Evolutionary conservation across 805 yeast species (phyloP).

Genomic region (Wickerhamomyces canadensis): DNA sequence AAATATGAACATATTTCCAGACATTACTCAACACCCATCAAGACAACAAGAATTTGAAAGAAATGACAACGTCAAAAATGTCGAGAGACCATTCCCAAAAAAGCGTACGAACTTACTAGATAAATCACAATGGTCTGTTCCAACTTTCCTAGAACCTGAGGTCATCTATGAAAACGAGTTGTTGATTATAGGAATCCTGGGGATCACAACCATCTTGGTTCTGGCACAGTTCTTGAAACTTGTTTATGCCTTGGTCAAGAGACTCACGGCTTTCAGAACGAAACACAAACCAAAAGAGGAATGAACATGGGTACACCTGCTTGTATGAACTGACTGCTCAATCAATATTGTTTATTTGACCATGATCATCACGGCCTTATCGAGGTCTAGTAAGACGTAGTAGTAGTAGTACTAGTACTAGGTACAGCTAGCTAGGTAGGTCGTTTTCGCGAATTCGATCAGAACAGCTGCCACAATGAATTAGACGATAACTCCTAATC

Average conservation of each 20-base stretch:
- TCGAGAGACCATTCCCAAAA: slow-evolving; percentile 25
- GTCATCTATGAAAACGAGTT: slow-evolving; percentile 47
- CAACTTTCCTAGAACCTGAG: slow-evolving; percentile 38
- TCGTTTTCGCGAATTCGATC: too few species aligned
- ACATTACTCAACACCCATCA: slow-evolving; percentile 45
- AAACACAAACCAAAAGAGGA: too few species aligned
- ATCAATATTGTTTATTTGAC: too few species aligned
- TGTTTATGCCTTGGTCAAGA: not conserved
- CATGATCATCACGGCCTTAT: too few species aligned
- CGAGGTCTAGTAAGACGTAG: too few species aligned
- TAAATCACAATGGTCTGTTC: slow-evolving; percentile 20
- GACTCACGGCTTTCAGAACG: too few species aligned
- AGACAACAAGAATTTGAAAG: slow-evolving; percentile 51
- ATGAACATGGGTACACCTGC: too few species aligned
- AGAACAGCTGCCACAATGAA: too few species aligned
- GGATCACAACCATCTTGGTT: slow-evolving; percentile 7
- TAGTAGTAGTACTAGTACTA: too few species aligned
- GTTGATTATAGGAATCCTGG: slow-evolving; percentile 34
- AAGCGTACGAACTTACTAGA: slow-evolving; percentile 30
- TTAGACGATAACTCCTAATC: too few species aligned
- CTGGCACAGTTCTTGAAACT: not conserved
- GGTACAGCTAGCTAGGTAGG: too few species aligned
- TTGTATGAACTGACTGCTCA: too few species aligned
- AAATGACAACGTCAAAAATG: slow-evolving; percentile 35
- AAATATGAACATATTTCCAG: slow-evolving; percentile 44